Evolutionary conservation across 257 asterid species (phyloP).

Genomic region (Solanum pimpinellifolium): DNA sequence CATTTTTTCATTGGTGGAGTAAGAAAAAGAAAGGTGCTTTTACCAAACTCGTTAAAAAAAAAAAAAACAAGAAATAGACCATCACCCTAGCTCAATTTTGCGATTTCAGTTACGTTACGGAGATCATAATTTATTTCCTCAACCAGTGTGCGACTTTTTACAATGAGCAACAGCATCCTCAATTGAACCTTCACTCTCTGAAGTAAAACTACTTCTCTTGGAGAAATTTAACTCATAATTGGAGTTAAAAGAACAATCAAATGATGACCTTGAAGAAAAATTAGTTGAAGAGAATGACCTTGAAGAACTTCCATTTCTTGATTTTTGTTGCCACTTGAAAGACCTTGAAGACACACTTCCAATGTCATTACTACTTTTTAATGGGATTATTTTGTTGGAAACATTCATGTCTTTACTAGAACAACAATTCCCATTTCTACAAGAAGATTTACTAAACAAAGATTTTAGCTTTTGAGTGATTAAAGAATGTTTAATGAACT

Average conservation of each 20-base stretch:
- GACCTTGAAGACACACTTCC: background rate
- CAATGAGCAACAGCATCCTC: constrained; percentile 66
- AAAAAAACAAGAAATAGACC: background rate
- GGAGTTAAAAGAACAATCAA: constrained; percentile 20
- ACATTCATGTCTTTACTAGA: background rate
- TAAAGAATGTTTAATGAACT: background rate
- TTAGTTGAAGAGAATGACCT: constrained; percentile 19
- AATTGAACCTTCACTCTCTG: constrained; percentile 38
- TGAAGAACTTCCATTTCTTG: background rate
- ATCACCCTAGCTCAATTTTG: background rate
- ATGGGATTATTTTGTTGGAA: background rate
- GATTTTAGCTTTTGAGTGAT: constrained; percentile 2
- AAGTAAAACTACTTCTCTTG: constrained; percentile 15
- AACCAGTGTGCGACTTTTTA: constrained; percentile 28
- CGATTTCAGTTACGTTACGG: background rate
- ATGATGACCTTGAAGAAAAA: constrained; percentile 23
- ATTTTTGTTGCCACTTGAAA: constrained; percentile 12
- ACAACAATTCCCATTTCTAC: background rate
- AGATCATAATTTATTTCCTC: background rate
- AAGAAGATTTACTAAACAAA: constrained; percentile 5
- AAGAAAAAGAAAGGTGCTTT: background rate
- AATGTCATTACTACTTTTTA: background rate
- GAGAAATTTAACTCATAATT: constrained; percentile 9
- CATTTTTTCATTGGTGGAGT: background rate
- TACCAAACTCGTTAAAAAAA: background rate